These are phyloP conservation scores for Meira miltonrushii DNA, from an alignment of 1,284 basidiomycete species.

Conservation along the genomic window DNA sequence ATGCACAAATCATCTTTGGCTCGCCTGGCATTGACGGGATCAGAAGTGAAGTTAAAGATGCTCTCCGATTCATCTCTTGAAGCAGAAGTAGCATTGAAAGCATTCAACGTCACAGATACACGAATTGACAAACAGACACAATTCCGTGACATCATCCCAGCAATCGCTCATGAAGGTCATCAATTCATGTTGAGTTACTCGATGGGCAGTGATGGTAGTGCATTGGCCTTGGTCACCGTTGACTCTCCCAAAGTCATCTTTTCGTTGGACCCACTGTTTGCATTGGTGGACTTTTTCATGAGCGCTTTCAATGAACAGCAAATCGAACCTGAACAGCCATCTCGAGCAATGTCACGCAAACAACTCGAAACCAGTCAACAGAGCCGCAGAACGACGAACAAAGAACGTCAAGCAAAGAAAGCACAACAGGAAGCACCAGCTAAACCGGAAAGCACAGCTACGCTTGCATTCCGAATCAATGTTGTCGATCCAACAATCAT, in stretches of 20 bases:
- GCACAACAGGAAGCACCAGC: neutral
- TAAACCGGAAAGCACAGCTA: neutral
- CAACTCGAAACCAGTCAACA: neutral
- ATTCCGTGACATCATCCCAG: slow-evolving; percentile 92
- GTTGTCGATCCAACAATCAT: slow-evolving; percentile 86
- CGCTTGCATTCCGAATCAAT: slow-evolving; percentile 70
- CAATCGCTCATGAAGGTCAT: slow-evolving; percentile 79
- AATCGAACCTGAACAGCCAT: neutral
- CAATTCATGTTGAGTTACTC: slow-evolving; percentile 93
- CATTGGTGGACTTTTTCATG: slow-evolving; percentile 77
- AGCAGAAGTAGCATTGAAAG: slow-evolving; percentile 78
- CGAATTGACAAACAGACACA: slow-evolving; percentile 68
- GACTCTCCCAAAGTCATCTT: slow-evolving; percentile 93
- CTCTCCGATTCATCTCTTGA: slow-evolving; percentile 78
- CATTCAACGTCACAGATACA: slow-evolving; percentile 86
- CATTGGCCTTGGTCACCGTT: slow-evolving; percentile 76
- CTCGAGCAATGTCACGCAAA: neutral
- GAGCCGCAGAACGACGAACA: neutral
- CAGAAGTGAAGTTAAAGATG: slow-evolving; percentile 74
- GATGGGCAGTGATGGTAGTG: slow-evolving; percentile 60
- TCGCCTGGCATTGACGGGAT: slow-evolving; percentile 75
- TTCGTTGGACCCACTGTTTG: slow-evolving; percentile 85
- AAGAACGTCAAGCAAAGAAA: neutral
- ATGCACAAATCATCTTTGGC: slow-evolving; percentile 77
- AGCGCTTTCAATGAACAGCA: slow-evolving; percentile 58